Evolutionary conservation across 352 stramenopile genomes (phyloP), one percentile per base, ranked within the genome.

Genomic region (Pythium rhizo-oryzae): DNA sequence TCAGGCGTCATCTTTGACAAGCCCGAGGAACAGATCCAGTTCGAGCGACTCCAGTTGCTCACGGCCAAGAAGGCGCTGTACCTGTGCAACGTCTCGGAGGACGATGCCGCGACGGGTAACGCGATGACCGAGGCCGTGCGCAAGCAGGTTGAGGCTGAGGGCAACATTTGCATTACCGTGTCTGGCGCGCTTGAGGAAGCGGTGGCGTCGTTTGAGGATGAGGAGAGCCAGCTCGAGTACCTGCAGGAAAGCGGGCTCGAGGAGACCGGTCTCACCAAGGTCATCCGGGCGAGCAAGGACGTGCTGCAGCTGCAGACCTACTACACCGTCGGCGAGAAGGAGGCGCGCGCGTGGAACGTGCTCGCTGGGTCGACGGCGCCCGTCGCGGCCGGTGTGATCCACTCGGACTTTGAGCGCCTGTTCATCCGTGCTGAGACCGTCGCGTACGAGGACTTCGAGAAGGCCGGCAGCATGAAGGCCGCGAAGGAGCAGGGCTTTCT

Each of bases 1-100:
- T 59, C 82, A 2, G 54, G 66, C 15, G 63, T 87, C 46, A 75
- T 53, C 18, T 88, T 91, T 24, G 89, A 96, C 18, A 85, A 89
- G 50, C 81, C 81, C 1, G 92, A 97, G 35, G 93, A 98, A 59
- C 90, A 97, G 51, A 33, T 93, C 15, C 84, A 93, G 66, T 92
- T 91, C 61, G 80, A 95, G 25, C 85, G 84, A 19, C 69, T 97
- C 44, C 85, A 96, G 71, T 67, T 96, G 9, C 68, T 96, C 37
- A 98, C 96, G 18, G 75, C 89, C 46, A 98, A 98, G 78, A 97
- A 97, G 59, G 97, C 98, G 57, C 94, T 99, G 63, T 99, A 99
- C 75, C 84, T 98, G 50, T 97, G 93, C 61, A 99, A 99, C 77
- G 97, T 99, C 30, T 97, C 92, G 37, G 96, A 99, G 73, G 81